phyloP scores from a whole-genome alignment of 169 alveolate species.

The Eimeria maxima region DNA sequence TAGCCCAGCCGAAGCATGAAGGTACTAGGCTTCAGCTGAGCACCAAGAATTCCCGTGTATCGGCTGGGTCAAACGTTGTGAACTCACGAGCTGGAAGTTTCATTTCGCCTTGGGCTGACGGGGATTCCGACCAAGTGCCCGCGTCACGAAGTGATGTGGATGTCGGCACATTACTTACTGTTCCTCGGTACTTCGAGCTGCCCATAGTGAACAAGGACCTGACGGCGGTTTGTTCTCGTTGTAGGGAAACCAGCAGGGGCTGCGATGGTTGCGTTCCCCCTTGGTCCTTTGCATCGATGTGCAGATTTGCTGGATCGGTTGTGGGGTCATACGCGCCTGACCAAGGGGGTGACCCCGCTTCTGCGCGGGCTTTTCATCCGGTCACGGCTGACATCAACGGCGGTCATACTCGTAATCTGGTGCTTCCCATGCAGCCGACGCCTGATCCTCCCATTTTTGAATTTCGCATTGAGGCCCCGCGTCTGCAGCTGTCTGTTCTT shows the following conservation, averaged over 20 bases:
- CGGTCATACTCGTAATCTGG: neutral
- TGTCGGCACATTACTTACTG: neutral
- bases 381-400: neutral
- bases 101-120: slow-evolving; percentile 17
- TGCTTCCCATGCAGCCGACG: slow-evolving; percentile 39
- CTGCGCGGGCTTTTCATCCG: neutral
- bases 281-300: slow-evolving; percentile 64
- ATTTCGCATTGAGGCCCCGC: slow-evolving; percentile 41
- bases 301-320: slow-evolving; percentile 10
- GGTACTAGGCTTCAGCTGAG: neutral
- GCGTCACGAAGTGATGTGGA: slow-evolving; percentile 35
- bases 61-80: neutral
- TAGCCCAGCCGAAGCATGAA: neutral
- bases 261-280: slow-evolving; percentile 31
- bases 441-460: slow-evolving; percentile 60
- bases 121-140: slow-evolving; percentile 11
- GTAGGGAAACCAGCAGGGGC: slow-evolving; percentile 29
- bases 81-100: neutral
- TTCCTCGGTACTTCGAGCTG: slow-evolving; percentile 64
- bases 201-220: slow-evolving; percentile 32
- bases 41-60: neutral
- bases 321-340: slow-evolving; percentile 59
- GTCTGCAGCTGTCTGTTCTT: slow-evolving; percentile 48
- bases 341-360: neutral
- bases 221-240: slow-evolving; percentile 41